phyloP scores from a whole-genome alignment of 345 rosid genomes.

The Punica granatum region DNA sequence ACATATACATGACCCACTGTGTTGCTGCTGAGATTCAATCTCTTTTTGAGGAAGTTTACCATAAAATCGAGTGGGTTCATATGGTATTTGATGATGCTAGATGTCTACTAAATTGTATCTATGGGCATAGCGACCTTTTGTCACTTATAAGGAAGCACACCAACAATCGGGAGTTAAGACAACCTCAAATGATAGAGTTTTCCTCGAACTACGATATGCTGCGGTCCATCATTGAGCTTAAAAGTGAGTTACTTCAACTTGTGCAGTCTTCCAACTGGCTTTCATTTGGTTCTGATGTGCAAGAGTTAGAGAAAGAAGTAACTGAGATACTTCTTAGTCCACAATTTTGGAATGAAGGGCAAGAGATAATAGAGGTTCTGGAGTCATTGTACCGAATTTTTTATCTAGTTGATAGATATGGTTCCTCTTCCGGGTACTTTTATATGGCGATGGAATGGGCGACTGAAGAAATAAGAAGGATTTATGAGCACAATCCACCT shows the following conservation, averaged over 20 bases:
- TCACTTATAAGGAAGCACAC: not conserved
- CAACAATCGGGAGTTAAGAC: not conserved
- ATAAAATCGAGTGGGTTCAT: not conserved
- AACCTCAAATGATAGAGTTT: not conserved
- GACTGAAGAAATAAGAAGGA: not conserved
- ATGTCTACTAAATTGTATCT: not conserved
- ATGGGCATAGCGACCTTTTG: not conserved
- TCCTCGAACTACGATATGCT: not conserved
- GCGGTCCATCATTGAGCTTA: not conserved
- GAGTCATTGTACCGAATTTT: not conserved
- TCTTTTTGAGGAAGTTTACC: too few species aligned
- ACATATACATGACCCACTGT: too few species aligned
- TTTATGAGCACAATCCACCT: not conserved
- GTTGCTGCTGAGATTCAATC: too few species aligned
- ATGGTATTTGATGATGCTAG: not conserved
- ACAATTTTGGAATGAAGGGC: conserved; percentile 7
- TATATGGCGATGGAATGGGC: not conserved
- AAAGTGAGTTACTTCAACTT: too few species aligned
- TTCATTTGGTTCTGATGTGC: too few species aligned
- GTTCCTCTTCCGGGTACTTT: too few species aligned
- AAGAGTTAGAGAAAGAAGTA: not conserved
- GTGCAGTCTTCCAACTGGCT: conserved; percentile 2
- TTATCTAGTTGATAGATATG: too few species aligned
- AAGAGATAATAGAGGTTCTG: not conserved
- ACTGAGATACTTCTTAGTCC: not conserved